These are phyloP conservation scores for Pezicula carpinea DNA, from an alignment of 2,329 filamentous ascomycete genomes.

Conservation along the genomic window DNA sequence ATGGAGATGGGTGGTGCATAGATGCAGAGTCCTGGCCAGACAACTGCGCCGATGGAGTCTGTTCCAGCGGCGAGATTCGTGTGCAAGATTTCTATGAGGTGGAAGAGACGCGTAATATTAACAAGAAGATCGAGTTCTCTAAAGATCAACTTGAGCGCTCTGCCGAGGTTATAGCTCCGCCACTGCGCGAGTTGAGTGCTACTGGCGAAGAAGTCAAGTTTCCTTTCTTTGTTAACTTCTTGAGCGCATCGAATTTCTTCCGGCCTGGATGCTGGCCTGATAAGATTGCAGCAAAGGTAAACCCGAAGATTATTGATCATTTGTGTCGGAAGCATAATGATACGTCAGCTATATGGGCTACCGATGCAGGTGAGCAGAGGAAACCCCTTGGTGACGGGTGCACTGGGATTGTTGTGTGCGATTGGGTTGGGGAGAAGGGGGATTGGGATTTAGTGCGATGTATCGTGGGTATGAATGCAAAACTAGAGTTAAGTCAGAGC, in stretches of 20 bases:
- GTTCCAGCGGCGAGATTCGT: constrained; percentile 67
- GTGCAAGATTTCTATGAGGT: constrained; percentile 97
- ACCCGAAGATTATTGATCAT: constrained; percentile 67
- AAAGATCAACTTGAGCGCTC: constrained; percentile 74
- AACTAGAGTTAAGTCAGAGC: constrained; percentile 41
- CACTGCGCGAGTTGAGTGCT: constrained; percentile 34
- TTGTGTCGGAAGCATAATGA: constrained; percentile 52
- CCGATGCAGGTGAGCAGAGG: constrained; percentile 25
- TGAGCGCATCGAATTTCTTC: constrained; percentile 93
- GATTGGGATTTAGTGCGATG: constrained; percentile 89
- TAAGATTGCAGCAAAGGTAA: constrained; percentile 80
- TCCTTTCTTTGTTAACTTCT: constrained; percentile 85
- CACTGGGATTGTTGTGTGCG: constrained; percentile 85
- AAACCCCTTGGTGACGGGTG: constrained; percentile 61
- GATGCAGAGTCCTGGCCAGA: constrained; percentile 73
- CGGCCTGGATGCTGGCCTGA: constrained; percentile 90
- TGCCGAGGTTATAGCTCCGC: constrained; percentile 43
- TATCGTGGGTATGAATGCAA: constrained; percentile 88
- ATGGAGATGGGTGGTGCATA: constrained; percentile 54
- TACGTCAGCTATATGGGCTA: constrained; percentile 16
- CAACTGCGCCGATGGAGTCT: constrained; percentile 74
- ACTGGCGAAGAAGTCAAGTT: constrained; percentile 19
- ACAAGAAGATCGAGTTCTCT: constrained; percentile 72
- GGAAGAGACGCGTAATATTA: constrained; percentile 66
- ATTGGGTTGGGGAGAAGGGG: constrained; percentile 83